These are phyloP conservation scores for Phaseolus coccineus DNA, from an alignment of 331 rosid species.

Conservation along the genomic window DNA sequence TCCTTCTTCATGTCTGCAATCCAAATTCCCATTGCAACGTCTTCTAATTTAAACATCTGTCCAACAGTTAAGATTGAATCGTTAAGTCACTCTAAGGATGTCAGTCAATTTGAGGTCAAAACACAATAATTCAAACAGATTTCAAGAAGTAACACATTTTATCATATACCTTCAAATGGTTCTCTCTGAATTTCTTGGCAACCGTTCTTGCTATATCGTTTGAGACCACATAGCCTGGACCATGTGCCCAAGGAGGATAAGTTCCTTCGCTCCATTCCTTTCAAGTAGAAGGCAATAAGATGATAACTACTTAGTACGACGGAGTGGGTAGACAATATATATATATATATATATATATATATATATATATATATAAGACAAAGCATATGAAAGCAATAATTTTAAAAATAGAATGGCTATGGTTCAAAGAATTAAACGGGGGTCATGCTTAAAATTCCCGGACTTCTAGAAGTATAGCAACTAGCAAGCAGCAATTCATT, in stretches of 20 bases:
- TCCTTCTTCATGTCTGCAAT: constrained; percentile 77
- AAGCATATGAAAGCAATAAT: background rate
- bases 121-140: background rate
- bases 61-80: constrained; percentile 28
- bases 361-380: background rate
- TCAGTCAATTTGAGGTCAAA: background rate
- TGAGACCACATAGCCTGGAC: constrained; percentile 96
- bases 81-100: constrained; percentile 24
- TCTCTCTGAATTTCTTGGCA: constrained; percentile 60
- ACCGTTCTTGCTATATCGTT: constrained; percentile 79
- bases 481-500: background rate
- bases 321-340: background rate
- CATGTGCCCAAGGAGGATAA: constrained; percentile 99
- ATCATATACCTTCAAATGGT: constrained; percentile 76
- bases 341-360: too few species aligned
- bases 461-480: constrained; percentile 16
- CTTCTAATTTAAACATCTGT: constrained; percentile 98
- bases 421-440: background rate
- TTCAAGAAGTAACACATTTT: constrained; percentile 10
- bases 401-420: background rate
- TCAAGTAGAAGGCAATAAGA: constrained; percentile 42
- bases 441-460: background rate
- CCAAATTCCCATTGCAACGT: constrained; percentile 99
- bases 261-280: constrained; percentile 90
- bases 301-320: constrained; percentile 21